Percentiles rank a stretch among this genome's conserved stretches.
These are phyloP conservation scores for Solanum corneliomulleri DNA, from an alignment of 257 asterid species.

Conservation along the genomic window DNA sequence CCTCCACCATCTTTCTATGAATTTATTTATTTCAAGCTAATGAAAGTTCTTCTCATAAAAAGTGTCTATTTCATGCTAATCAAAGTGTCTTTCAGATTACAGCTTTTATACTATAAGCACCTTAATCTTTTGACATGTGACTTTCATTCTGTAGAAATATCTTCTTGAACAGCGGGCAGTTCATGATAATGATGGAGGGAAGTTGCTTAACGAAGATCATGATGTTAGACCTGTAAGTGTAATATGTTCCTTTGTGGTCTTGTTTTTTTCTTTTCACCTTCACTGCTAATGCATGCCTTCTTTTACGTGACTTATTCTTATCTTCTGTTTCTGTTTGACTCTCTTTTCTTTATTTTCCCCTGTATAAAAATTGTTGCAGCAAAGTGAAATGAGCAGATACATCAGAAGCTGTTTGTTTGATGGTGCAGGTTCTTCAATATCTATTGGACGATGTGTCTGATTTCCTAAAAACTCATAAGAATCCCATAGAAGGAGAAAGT, in stretches of 20 bases:
- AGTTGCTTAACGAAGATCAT: constrained; percentile 86
- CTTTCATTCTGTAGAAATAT: constrained; percentile 47
- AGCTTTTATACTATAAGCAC: not conserved
- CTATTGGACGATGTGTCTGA: constrained; percentile 79
- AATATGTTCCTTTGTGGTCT: constrained; percentile 7
- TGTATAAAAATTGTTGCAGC: not conserved
- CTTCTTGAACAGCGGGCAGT: constrained; percentile 96
- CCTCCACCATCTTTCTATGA: not conserved
- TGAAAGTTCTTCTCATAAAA: not conserved
- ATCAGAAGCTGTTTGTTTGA: constrained; percentile 5
- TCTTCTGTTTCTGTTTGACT: not conserved
- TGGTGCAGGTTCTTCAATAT: constrained; percentile 81
- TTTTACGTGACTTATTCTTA: not conserved
- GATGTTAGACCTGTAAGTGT: constrained; percentile 83
- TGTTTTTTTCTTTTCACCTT: not conserved
- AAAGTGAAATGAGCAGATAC: constrained; percentile 1
- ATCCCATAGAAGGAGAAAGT: constrained; percentile 22
- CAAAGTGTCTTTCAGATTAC: not conserved
- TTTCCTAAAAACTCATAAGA: constrained; percentile 48
- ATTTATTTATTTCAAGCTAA: not conserved
- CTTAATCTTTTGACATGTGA: not conserved
- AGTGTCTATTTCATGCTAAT: not conserved
- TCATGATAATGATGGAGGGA: constrained; percentile 77
- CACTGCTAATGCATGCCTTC: not conserved
- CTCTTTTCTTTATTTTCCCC: not conserved